Evolutionary conservation across 805 yeast genomes (phyloP).

Genomic region (Sugiyamaella smithiae): DNA sequence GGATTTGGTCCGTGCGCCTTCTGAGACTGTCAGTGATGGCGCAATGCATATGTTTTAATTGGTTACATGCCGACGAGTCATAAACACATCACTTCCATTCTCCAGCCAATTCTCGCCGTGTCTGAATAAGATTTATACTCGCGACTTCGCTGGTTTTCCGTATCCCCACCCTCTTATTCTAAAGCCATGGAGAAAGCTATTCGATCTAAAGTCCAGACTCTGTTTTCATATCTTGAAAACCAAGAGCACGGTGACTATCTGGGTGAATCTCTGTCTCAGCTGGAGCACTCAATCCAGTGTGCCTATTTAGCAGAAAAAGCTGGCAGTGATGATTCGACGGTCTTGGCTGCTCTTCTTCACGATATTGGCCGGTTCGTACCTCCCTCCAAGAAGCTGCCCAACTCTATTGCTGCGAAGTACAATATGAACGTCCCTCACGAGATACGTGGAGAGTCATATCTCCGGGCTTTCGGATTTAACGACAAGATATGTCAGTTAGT

Average conservation of each 20-base stretch:
- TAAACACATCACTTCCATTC: too few relatives aligned
- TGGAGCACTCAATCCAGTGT: conserved; percentile 16
- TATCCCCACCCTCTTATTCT: too few relatives aligned
- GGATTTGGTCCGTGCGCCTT: too few relatives aligned
- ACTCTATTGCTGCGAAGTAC: conserved; percentile 7
- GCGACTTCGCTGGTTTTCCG: too few relatives aligned
- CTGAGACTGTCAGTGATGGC: too few relatives aligned
- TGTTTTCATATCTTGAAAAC: conserved; percentile 10
- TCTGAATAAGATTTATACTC: too few relatives aligned
- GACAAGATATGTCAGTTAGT: conserved; percentile 18
- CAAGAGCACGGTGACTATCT: conserved; percentile 16
- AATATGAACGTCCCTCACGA: conserved; percentile 8
- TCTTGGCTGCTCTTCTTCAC: conserved; percentile 17
- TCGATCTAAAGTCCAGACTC: conserved; percentile 5
- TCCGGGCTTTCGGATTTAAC: conserved; percentile 16
- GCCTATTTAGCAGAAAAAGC: conserved; percentile 11
- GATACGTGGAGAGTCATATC: conserved; percentile 13
- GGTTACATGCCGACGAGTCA: too few relatives aligned
- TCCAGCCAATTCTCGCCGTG: too few relatives aligned
- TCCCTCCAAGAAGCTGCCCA: conserved; percentile 9
- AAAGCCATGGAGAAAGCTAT: neutral
- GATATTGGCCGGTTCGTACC: conserved; percentile 17
- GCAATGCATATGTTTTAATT: too few relatives aligned
- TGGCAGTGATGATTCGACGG: conserved; percentile 16
- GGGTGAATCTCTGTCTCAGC: conserved; percentile 17